Conservation (phyloP, 441 rosid species). For the Manihot esculenta region DNA sequence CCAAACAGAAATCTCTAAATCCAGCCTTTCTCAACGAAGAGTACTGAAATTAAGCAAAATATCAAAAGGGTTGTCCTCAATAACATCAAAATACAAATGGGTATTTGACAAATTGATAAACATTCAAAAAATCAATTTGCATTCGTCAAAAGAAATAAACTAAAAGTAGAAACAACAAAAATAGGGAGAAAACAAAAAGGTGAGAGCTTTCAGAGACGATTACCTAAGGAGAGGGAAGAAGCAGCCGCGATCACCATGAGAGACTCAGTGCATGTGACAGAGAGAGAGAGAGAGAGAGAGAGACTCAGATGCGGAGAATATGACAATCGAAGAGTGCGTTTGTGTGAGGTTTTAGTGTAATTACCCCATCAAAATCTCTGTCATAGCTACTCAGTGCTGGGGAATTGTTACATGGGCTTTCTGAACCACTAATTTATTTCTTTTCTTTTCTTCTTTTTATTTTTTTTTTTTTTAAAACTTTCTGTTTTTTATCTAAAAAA, state of each 20-base stretch:
- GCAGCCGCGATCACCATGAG: constrained; percentile 76
- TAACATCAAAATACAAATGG: constrained; percentile 20
- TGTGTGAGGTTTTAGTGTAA: neutral
- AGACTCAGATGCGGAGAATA: constrained; percentile 14
- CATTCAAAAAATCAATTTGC: neutral
- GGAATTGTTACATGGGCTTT: neutral
- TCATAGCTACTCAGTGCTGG: neutral
- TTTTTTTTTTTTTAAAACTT: neutral
- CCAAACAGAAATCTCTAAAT: neutral
- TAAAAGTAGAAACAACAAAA: neutral
- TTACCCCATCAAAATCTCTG: constrained; percentile 19
- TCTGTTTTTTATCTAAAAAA: no score
- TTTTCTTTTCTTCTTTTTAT: neutral
- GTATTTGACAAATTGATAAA: constrained; percentile 18
- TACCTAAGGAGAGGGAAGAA: constrained; percentile 65
- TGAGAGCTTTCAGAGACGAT: neutral
- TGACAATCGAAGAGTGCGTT: neutral
- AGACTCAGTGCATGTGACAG: neutral
- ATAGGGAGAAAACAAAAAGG: neutral
- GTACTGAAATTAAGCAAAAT: constrained; percentile 3
- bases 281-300: neutral
- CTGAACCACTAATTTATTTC: neutral
- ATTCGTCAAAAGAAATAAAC: neutral
- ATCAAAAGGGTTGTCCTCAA: constrained; percentile 21
- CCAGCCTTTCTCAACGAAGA: constrained; percentile 4